Evolutionary conservation across 352 stramenopile species (phyloP).

Genomic region (Globisporangium cylindrosporum): DNA sequence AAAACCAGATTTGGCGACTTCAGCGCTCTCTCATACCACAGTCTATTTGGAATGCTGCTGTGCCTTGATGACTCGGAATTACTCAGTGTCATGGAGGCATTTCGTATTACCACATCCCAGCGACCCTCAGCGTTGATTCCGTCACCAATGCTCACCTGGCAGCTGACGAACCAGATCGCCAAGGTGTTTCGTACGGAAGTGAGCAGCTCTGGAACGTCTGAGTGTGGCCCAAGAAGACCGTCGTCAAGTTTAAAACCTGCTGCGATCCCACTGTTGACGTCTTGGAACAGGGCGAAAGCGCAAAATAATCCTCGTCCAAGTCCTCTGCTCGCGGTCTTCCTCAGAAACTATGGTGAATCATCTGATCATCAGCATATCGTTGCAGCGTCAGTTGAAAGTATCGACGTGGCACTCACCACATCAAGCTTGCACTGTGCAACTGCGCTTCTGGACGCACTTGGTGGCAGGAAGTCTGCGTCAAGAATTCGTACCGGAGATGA

Average conservation of each 20-base stretch:
- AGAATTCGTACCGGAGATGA: background rate
- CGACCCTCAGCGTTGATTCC: conserved; percentile 15
- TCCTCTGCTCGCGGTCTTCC: conserved; percentile 40
- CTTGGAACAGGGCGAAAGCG: conserved; percentile 20
- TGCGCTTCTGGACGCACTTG: conserved; percentile 16
- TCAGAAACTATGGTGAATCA: conserved; percentile 47
- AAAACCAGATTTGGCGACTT: conserved; percentile 39
- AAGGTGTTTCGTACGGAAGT: conserved; percentile 35
- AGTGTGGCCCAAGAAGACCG: background rate
- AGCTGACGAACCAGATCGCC: conserved; percentile 43
- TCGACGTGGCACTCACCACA: conserved; percentile 43
- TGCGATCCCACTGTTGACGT: conserved; percentile 37
- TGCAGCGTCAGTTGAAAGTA: conserved; percentile 41
- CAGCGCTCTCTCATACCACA: conserved; percentile 31
- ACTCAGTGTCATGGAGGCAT: conserved; percentile 22
- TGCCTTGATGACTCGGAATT: conserved; percentile 46
- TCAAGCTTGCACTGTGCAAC: conserved; percentile 45
- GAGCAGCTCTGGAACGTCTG: background rate
- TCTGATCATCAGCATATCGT: conserved; percentile 26
- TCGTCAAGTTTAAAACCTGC: background rate
- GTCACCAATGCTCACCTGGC: conserved; percentile 48
- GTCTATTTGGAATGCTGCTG: conserved; percentile 44
- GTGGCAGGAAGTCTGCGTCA: background rate
- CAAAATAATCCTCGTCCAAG: conserved; percentile 19
- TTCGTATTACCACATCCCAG: conserved; percentile 9